Percentiles rank a stretch among this genome's conserved stretches.
phyloP scores from a whole-genome alignment of 768 basidiomycete genomes.

The Lentinus brumalis region DNA sequence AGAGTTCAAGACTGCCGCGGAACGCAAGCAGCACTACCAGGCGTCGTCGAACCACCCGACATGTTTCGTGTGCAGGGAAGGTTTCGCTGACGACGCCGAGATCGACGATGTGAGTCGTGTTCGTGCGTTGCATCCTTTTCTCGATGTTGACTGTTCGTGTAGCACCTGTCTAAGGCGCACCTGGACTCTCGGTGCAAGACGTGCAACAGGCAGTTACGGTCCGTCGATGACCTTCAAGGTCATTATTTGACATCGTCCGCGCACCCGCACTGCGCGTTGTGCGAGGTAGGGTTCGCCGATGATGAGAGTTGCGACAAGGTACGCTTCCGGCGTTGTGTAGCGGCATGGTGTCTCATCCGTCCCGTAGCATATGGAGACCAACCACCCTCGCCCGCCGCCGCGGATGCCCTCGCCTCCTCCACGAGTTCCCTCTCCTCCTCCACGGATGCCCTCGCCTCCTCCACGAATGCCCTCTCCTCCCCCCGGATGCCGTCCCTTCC shows the following conservation, averaged over 20 bases:
- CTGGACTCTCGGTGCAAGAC: slow-evolving; percentile 3
- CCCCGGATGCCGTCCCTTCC: no score
- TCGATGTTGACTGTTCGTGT: not conserved
- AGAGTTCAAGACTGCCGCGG: not conserved
- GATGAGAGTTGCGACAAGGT: slow-evolving; percentile 20
- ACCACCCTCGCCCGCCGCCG: slow-evolving; percentile 9
- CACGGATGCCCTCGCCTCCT: not conserved
- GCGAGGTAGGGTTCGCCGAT: slow-evolving; percentile 24
- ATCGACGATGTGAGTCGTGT: slow-evolving; percentile 1
- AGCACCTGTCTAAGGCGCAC: slow-evolving; percentile 17
- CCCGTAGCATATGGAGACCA: slow-evolving; percentile 9
- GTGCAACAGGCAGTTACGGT: slow-evolving; percentile 16
- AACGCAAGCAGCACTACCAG: slow-evolving; percentile 14
- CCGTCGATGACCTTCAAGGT: slow-evolving; percentile 3
- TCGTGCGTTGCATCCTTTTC: not conserved
- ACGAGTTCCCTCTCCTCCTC: not conserved
- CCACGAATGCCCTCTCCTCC: no score
- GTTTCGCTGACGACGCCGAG: slow-evolving; percentile 11
- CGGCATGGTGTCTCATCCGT: not conserved
- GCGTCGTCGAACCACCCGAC: slow-evolving; percentile 15
- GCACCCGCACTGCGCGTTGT: slow-evolving; percentile 25
- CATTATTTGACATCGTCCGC: slow-evolving; percentile 17
- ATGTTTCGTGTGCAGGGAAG: slow-evolving; percentile 17
- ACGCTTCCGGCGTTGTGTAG: not conserved
- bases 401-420: not conserved